Evolutionary conservation across 2,329 filamentous ascomycete species (phyloP).

Genomic region (Claviceps sp.): DNA sequence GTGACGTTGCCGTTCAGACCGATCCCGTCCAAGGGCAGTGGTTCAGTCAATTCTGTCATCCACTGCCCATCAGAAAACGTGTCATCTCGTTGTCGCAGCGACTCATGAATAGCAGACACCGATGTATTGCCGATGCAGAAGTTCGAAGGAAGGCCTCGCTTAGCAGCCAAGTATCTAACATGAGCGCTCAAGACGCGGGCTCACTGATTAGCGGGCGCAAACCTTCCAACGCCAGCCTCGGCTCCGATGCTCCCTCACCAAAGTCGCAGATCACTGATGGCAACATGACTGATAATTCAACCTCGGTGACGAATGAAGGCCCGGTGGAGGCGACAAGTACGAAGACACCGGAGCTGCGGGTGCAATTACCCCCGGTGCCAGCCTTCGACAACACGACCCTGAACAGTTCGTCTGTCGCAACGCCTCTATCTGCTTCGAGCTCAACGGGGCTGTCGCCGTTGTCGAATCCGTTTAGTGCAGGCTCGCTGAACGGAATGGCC

Average conservation of each 20-base stretch:
- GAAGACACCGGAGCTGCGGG: slow-evolving; percentile 33
- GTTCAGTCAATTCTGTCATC: slow-evolving; percentile 28
- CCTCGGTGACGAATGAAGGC: slow-evolving; percentile 7
- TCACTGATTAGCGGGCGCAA: slow-evolving; percentile 21
- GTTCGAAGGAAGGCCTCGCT: slow-evolving; percentile 18
- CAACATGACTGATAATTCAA: slow-evolving; percentile 17
- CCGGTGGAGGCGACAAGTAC: slow-evolving; percentile 14
- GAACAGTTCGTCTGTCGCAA: slow-evolving; percentile 17
- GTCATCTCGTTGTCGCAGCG: slow-evolving; percentile 41
- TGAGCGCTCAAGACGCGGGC: slow-evolving; percentile 27
- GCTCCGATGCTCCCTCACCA: slow-evolving; percentile 13
- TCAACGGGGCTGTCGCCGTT: slow-evolving; percentile 38
- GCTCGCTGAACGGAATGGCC: slow-evolving; percentile 28
- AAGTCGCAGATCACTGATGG: slow-evolving; percentile 13
- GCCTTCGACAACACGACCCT: slow-evolving; percentile 29
- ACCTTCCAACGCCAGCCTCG: slow-evolving; percentile 8
- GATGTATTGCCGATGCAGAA: slow-evolving; percentile 26
- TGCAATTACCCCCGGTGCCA: slow-evolving; percentile 45
- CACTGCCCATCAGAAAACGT: slow-evolving; percentile 29
- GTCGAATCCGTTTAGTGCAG: slow-evolving; percentile 28
- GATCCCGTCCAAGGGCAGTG: slow-evolving; percentile 40
- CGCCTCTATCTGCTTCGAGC: slow-evolving; percentile 32
- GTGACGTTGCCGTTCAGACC: slow-evolving; percentile 40
- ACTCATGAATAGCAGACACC: slow-evolving; percentile 35
- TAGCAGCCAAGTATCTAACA: slow-evolving; percentile 13